Base-by-base conservation (phyloP, 371 early-diverging fungal genomes). In the Mortierella sp. region DNA sequence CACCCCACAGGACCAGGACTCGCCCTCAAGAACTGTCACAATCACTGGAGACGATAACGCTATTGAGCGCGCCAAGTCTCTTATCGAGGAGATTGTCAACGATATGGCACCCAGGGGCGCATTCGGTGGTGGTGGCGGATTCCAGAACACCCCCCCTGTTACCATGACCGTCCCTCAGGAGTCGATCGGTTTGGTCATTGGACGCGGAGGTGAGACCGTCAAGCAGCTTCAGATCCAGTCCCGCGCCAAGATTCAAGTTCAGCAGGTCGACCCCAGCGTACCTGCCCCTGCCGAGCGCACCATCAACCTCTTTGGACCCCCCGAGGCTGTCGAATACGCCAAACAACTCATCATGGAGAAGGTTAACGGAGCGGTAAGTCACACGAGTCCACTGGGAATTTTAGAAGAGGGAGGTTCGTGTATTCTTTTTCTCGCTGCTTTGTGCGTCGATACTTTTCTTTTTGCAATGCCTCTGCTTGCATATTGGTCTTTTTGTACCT, bases 161-260 rank as follows among this genome's bases (percentile, higher is more conserved):
- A 93, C 92, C 24, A 89, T 95, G 57, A 89, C 91, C 67, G 91
- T 96, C 3, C 96, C 96, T 9, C 89, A 91, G 50, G 94, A 92
- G 57, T 89, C 93, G 19, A 96, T 97, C 44, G 96, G 96, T 14
- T 87, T 96, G 16, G 91, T 97, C 37, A 96, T 96, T 76, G 96
- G 96, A 67, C 92, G 92, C 83, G 93, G 96, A 34, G 97, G 98
- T 57, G 98, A 97, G 85, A 98, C 96, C 11, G 95, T 98, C 46
- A 93, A 95, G 85, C 84, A 89, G 48, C 88, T 98, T 73, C 95
- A 97, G 88, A 95, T 94, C 77, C 92, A 93, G 76, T 92, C 95
- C 1, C 96, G 97, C 0, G 96, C 97, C 24, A 90, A 93, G 72
- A 96, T 98, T 79, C 93, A 95, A 77, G 91, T 96, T 26, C 93